Base-by-base conservation (phyloP, 2,329 filamentous ascomycete species). In the Bimuria novae-zelandiae region DNA sequence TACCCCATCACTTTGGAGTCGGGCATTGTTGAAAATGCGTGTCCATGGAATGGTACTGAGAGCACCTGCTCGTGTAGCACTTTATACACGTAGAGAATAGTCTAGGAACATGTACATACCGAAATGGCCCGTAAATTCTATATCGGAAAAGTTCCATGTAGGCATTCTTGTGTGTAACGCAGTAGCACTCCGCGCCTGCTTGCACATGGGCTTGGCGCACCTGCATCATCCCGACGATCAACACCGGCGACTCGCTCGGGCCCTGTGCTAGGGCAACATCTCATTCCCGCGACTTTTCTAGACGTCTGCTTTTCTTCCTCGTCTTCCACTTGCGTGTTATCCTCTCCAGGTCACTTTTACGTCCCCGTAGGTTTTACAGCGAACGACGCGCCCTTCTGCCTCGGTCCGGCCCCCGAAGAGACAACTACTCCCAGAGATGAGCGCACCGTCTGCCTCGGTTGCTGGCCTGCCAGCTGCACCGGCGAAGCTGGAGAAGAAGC, bases 401-500 rank as follows among this genome's bases (percentile, higher is more conserved):
- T 97, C 95, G 93, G 93, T 97, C 93, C 94, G 92, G 93, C 90
- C 89, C 87, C 84, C 79, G 80, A 82, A 74, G 54, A 63, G 61
- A 63, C 75, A 72, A 75, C 66, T 63, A 73, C 44, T 65, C 79
- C 79, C 79, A 80, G 70, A 71, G 68, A 80, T 81, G 79, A 80
- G 77, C 71, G 68, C 82, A 63, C 64, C 73, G 60, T 54, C 69
- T 55, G 68, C 70, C 52, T 63, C 71, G 54, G 62, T 71, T 55
- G 77, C 82, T 66, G 76, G 77, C 63, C 68, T 76, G 75, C 75
- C 78, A 73, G 59, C 56, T 50, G 72, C 78, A 76, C 78, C 79
- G 75, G 76, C 80, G 75, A 79, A 76, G 77, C 81, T 95, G 75
- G 92, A 97, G 88, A 97, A 97, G 89, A 97, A 97, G 86, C 94